Evolutionary conservation across 371 early-diverging fungal genomes (phyloP).

Genomic region (Umbelopsis sp.): DNA sequence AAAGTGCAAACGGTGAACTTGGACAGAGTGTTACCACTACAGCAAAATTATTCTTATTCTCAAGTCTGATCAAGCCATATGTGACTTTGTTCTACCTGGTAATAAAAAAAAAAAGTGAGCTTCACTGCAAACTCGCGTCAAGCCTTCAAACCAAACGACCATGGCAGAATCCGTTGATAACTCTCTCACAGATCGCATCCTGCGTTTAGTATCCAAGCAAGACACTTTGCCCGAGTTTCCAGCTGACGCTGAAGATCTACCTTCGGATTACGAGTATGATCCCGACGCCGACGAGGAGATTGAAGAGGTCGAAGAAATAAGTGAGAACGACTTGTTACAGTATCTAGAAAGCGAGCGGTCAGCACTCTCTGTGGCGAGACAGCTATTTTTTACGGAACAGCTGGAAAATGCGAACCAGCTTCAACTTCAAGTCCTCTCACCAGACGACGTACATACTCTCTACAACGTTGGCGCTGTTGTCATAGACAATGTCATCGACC

Average conservation of each 20-base stretch:
- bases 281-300: constrained; percentile 49
- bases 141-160: constrained; percentile 33
- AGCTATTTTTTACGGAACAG: constrained; percentile 46
- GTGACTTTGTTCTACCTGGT: background rate
- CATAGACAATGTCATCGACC: constrained; percentile 51
- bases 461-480: constrained; percentile 59
- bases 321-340: constrained; percentile 55
- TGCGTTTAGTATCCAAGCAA: constrained; percentile 28
- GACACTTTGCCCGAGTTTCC: constrained; percentile 54
- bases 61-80: background rate
- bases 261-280: constrained; percentile 65
- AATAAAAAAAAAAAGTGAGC: too few species aligned
- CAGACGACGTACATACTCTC: constrained; percentile 49
- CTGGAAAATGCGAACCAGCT: constrained; percentile 29
- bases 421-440: constrained; percentile 31
- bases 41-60: too few species aligned
- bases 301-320: constrained; percentile 57
- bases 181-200: constrained; percentile 51
- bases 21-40: too few species aligned
- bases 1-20: too few species aligned
- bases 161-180: constrained; percentile 98
- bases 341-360: constrained; percentile 56
- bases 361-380: constrained; percentile 48
- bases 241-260: constrained; percentile 60
- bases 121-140: background rate